Conservation (phyloP, 75 land plant species). For the Selaginella tamariscina region DNA sequence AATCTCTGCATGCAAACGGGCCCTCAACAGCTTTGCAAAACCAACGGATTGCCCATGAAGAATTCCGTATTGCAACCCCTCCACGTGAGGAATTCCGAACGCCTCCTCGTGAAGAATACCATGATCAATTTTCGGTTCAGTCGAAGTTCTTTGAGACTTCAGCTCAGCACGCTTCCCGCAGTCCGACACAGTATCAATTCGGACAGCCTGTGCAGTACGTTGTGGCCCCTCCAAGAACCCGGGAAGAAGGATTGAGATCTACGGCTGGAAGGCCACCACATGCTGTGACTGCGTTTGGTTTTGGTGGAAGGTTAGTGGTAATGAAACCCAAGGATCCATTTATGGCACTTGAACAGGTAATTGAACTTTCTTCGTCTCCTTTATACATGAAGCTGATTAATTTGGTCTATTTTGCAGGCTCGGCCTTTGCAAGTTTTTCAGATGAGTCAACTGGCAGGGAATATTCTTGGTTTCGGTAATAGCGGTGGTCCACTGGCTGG, state of each 20-base stretch:
- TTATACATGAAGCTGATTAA: background rate
- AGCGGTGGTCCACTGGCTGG: background rate
- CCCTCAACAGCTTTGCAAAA: constrained; percentile 22
- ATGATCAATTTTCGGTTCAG: too few species aligned
- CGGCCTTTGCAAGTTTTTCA: background rate
- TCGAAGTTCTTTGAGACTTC: too few species aligned
- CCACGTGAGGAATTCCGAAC: constrained; percentile 14
- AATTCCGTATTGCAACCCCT: constrained; percentile 23
- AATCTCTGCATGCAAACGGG: background rate
- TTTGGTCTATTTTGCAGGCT: too few species aligned
- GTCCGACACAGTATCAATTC: constrained; percentile 22
- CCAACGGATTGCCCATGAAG: constrained; percentile 17
- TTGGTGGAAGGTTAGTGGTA: constrained; percentile 81
- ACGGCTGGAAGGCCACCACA: constrained; percentile 80
- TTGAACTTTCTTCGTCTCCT: constrained; percentile 9
- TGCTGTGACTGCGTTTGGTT: constrained; percentile 81
- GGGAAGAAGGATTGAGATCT: constrained; percentile 39
- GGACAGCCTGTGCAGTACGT: constrained; percentile 15
- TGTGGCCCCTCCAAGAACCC: constrained; percentile 21
- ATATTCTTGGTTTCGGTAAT: background rate
- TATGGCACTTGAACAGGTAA: constrained; percentile 26
- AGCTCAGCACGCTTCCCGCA: constrained; percentile 16
- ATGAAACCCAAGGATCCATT: constrained; percentile 43
- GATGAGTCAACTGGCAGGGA: background rate
- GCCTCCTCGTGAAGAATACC: too few species aligned